Conservation (phyloP, 306 rosid genomes). For the Rosa multiflora region DNA sequence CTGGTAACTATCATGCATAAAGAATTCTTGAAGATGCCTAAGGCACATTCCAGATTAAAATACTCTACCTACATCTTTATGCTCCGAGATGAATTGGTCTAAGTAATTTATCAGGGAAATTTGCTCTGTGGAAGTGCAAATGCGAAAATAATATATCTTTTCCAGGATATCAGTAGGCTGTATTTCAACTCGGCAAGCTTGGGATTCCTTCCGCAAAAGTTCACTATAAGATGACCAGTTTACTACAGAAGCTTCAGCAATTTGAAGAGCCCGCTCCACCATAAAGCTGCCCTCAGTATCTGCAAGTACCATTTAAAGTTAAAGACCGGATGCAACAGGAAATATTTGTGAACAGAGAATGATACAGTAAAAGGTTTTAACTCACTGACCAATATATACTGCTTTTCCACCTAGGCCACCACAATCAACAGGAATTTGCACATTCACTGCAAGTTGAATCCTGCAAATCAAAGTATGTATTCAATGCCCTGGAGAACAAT, state of each 20-base stretch:
- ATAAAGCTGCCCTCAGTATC: constrained; percentile 98
- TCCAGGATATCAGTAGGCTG: constrained; percentile 66
- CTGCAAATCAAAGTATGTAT: constrained; percentile 40
- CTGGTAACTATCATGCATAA: neutral
- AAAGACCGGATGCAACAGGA: constrained; percentile 23
- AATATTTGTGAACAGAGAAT: constrained; percentile 13
- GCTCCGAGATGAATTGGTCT: constrained; percentile 77
- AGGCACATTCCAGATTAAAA: constrained; percentile 1
- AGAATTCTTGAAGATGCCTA: neutral
- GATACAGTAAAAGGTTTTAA: constrained; percentile 1
- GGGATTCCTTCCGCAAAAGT: constrained; percentile 48
- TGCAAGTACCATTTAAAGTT: constrained; percentile 28
- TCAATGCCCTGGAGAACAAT: constrained; percentile 11
- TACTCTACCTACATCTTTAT: constrained; percentile 70
- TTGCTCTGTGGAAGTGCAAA: constrained; percentile 93
- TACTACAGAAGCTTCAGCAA: constrained; percentile 84
- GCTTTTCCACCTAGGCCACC: constrained; percentile 94
- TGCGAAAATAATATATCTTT: constrained; percentile 74
- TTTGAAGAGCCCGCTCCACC: constrained; percentile 87
- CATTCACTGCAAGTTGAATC: constrained; percentile 95
- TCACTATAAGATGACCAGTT: constrained; percentile 59
- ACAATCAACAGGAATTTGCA: constrained; percentile 74
- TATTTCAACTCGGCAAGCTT: constrained; percentile 42
- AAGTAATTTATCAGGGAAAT: constrained; percentile 80
- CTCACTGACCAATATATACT: constrained; percentile 71